Evolutionary conservation across 2,329 filamentous ascomycete species (phyloP), one percentile per base, ranked within the genome.

Genomic region (Cylindrodendrum hubeiense): DNA sequence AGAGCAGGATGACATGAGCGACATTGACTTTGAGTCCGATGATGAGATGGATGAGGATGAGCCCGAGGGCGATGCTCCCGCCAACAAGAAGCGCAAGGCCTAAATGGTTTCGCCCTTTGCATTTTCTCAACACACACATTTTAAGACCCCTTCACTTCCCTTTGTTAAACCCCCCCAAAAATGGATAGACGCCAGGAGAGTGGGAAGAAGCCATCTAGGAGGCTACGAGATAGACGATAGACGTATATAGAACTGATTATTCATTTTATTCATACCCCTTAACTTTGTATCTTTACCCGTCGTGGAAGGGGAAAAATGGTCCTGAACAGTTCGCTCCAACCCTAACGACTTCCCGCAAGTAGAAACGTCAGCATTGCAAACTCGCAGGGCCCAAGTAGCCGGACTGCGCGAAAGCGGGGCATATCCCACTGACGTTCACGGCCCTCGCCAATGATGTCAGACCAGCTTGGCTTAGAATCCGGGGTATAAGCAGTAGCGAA

Each of bases 21-120:
- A 95, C 65, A 77, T 88, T 46, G 91, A 95, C 68, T 91, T 93
- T 70, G 91, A 93, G 75, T 77, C 85, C 2, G 79, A 80, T 51
- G 78, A 76, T 22, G 67, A 70, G 53, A 66, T 69, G 28, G 76
- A 75, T 44, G 82, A 85, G 65, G 84, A 82, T 53, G 34, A 39
- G 7, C 15, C 37, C 17, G 37, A 30, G 28, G 28, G 28, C 28
- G 83, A 81, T 55, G 83, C 82, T 66, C 78, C 78, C 50, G 75
- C 80, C 52, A 73, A 72, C 66, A 83, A 84, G 78, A 84, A 83
- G 78, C 74, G 77, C 66, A 84, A 83, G 78, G 77, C 78, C 59
- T 83, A 77, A 65, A 61, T 28, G 39, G 19, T 44, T 41, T 19
- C 26, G 34, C 30, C 19, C 15, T 28, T 53, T 15, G 15, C 21